phyloP scores from a whole-genome alignment of 1,284 basidiomycete species.

The Sporisorium exsertum region DNA sequence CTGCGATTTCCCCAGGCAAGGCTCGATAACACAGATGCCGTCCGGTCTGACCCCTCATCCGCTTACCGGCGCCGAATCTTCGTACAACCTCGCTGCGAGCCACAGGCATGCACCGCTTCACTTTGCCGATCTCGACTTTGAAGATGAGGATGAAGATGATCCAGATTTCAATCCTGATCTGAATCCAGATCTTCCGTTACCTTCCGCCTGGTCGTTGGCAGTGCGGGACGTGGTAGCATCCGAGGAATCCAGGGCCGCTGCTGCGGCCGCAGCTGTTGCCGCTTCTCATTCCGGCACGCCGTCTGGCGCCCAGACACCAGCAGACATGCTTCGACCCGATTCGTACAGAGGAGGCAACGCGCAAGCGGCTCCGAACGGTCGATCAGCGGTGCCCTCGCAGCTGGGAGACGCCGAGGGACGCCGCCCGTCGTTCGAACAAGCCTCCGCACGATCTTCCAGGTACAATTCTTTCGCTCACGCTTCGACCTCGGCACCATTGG shows the following conservation, averaged over 20 bases:
- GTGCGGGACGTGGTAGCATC: constrained; percentile 57
- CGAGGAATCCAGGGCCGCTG: constrained; percentile 41
- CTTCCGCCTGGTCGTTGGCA: constrained; percentile 56
- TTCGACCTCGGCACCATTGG: background rate
- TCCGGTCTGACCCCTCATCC: background rate
- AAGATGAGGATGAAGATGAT: constrained; percentile 61
- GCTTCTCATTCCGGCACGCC: constrained; percentile 40
- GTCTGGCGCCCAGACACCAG: constrained; percentile 34
- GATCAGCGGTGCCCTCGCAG: constrained; percentile 1
- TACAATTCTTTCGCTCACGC: constrained; percentile 2
- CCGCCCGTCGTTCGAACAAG: constrained; percentile 8
- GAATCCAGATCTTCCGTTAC: constrained; percentile 49
- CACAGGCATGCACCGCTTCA: constrained; percentile 18
- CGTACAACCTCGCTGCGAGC: constrained; percentile 3
- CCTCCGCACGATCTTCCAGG: constrained; percentile 1
- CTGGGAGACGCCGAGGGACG: constrained; percentile 1
- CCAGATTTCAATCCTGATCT: constrained; percentile 56
- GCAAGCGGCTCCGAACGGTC: background rate
- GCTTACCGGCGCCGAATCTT: background rate
- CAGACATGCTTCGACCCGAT: constrained; percentile 10
- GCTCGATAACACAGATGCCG: background rate
- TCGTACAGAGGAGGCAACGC: background rate
- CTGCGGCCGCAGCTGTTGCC: constrained; percentile 34
- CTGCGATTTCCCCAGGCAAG: constrained; percentile 4
- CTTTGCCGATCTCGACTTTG: constrained; percentile 57